Percentiles rank a stretch among this genome's conserved stretches.
Conservation (phyloP, 108 stramenopile species). For the Aurantiochytrium sp. region DNA sequence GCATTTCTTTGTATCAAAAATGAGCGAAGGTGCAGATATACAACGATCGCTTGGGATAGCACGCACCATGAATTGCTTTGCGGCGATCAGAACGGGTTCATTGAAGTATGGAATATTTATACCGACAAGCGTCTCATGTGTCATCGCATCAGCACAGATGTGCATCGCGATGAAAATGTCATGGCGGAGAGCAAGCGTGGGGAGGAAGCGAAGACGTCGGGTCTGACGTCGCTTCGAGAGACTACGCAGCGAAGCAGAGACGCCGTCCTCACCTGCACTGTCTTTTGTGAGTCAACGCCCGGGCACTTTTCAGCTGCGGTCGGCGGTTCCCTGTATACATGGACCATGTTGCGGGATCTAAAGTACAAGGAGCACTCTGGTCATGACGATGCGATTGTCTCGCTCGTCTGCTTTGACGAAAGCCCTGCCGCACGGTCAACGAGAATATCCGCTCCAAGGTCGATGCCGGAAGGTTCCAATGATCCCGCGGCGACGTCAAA, state of each 20-base stretch:
- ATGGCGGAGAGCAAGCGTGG: not conserved
- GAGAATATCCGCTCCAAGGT: no score
- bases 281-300: not conserved
- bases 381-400: not conserved
- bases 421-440: no score
- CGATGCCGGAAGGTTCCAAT: not conserved
- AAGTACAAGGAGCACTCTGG: not conserved
- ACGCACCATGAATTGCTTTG: not conserved
- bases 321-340: not conserved
- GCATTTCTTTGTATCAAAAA: not conserved
- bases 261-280: not conserved
- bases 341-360: not conserved
- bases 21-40: not conserved
- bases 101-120: conserved; percentile 4
- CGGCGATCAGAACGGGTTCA: not conserved
- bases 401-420: not conserved
- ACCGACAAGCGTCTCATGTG: not conserved
- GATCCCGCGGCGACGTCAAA: not conserved
- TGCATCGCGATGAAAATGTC: not conserved
- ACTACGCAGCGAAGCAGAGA: no score
- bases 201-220: no score
- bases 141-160: not conserved
- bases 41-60: not conserved
- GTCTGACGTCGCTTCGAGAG: no score
- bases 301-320: not conserved